Evolutionary conservation across 2,329 filamentous ascomycete genomes (phyloP), one percentile per base, ranked within the genome.

Genomic region (Cladosporium sp.): DNA sequence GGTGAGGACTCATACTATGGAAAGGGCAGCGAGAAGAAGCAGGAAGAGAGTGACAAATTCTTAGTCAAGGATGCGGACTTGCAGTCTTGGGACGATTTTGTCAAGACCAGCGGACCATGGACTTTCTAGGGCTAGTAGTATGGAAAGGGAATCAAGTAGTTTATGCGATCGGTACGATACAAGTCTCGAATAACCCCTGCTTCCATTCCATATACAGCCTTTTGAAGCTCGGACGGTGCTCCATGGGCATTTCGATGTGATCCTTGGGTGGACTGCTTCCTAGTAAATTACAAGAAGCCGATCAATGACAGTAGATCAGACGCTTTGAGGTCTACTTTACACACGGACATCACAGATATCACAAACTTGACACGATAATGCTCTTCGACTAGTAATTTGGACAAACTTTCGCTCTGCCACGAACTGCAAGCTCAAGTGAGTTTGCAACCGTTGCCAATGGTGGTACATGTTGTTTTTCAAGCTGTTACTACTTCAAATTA

Each of bases 1-100:
- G 73, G 73, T 1, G 70, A 71, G 6, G 69, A 68, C 26, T 71
- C 64, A 8, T 75, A 75, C 55, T 76, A 73, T 66, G 74, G 73
- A 1, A 67, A 69, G 51, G 74, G 70, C 4, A 59, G 62, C 26
- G 70, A 73, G 68, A 71, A 71, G 66, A 69, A 73, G 36, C 74
- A 75, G 65, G 67, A 62, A 41, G 65, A 71, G 62, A 66, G 66
- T 62, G 70, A 72, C 28, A 69, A 68, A 69, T 76, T 67, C 65
- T 65, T 75, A 47, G 59, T 72, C 32, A 61, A 71, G 66, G 71
- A 65, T 18, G 62, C 69, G 30, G 66, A 70, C 30, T 65, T 68
- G 66, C 66, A 69, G 3, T 52, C 47, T 21, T 68, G 69, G 51
- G 59, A 69, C 51, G 32, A 69, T 26, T 74, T 69, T 65, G 70